Evolutionary conservation across 2,329 filamentous ascomycete genomes (phyloP).

Genomic region (Colletotrichum musicola): DNA sequence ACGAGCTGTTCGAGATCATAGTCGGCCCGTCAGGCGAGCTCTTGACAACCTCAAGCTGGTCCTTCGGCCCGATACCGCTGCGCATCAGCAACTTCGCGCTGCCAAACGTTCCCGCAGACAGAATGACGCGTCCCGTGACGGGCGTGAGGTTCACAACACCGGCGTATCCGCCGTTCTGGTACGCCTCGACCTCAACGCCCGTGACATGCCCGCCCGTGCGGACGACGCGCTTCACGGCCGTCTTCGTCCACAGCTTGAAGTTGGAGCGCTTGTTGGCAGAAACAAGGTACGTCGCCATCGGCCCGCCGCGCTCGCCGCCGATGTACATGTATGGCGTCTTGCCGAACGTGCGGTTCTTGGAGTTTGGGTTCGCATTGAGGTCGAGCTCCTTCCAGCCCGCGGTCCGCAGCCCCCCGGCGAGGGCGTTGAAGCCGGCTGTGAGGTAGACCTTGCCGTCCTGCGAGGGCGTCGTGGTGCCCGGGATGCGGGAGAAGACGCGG

Average conservation of each 20-base stretch:
- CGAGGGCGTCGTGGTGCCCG: constrained; percentile 75
- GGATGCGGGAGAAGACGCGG: constrained; percentile 77
- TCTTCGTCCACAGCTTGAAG: constrained; percentile 76
- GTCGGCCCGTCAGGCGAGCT: constrained; percentile 62
- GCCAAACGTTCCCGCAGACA: constrained; percentile 78
- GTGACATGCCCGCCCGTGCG: constrained; percentile 72
- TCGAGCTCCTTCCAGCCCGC: constrained; percentile 74
- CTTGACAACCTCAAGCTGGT: constrained; percentile 67
- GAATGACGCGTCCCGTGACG: constrained; percentile 73
- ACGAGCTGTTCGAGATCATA: constrained; percentile 63
- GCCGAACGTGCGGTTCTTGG: constrained; percentile 75
- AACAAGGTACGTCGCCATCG: constrained; percentile 78
- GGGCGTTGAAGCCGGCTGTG: constrained; percentile 74
- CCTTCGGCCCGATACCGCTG: constrained; percentile 74
- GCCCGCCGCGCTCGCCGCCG: constrained; percentile 75
- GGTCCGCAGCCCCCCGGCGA: constrained; percentile 69
- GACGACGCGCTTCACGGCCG: constrained; percentile 75
- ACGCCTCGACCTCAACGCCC: constrained; percentile 75
- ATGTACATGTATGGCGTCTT: constrained; percentile 77
- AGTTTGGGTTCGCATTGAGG: constrained; percentile 69
- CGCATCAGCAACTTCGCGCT: constrained; percentile 77
- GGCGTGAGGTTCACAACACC: constrained; percentile 72
- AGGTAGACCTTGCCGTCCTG: constrained; percentile 75
- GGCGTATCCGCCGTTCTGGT: constrained; percentile 64
- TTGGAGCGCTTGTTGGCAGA: constrained; percentile 69